Base-by-base conservation (phyloP, 257 asterid species). In the Scutellaria baicalensis region DNA sequence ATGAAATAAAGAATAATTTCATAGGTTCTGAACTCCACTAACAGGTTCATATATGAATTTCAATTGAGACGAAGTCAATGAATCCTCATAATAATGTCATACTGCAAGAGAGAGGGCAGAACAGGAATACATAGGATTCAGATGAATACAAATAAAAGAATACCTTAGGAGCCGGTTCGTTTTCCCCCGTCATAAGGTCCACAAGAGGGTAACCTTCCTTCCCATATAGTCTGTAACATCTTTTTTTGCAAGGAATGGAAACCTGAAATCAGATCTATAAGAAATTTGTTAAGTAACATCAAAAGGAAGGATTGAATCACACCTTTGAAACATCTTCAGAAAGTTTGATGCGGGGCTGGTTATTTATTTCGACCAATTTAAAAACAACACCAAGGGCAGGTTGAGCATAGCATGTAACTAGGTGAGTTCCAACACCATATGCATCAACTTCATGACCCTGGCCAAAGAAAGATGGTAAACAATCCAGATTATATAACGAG, bases 251-350 rank as follows among this genome's bases (percentile, higher is more conserved):
- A n/a, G 99, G 99, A 77, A 93, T 93, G 14, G 97, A 91, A 59
- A 93, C 99, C 97, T 93, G 83, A 59, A 75, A 73, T 38, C 55
- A 75, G 64, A 79, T 4, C 56, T 45, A 23, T 7, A 27, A 60
- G n/a, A 20, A 33, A 65, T 42, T n/a, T 45, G 49, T 58, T 59
- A 51, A n/a, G 43, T 27, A 14, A 47, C 51, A 68, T 74, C 58
- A 55, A 23, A 66, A 73, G 44, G 58, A 62, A 73, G 40, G 58
- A 62, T 47, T 33, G n/a, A 58, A 59, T 64, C 87, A 73, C 58
- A 93, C 98, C 96, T 94, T 94, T 51, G 97, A 80, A 77, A 94
- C 93, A 64, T 94, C 99, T 84, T 94, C 99, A 12, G 99, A 94
- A 52, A 91, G 97, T 73, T 91, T 94, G 63, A 94, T 94, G 50